Percentiles rank a stretch among this genome's conserved stretches.
phyloP scores from a whole-genome alignment of 371 early-diverging fungal genomes.

The Mortierella sp. region DNA sequence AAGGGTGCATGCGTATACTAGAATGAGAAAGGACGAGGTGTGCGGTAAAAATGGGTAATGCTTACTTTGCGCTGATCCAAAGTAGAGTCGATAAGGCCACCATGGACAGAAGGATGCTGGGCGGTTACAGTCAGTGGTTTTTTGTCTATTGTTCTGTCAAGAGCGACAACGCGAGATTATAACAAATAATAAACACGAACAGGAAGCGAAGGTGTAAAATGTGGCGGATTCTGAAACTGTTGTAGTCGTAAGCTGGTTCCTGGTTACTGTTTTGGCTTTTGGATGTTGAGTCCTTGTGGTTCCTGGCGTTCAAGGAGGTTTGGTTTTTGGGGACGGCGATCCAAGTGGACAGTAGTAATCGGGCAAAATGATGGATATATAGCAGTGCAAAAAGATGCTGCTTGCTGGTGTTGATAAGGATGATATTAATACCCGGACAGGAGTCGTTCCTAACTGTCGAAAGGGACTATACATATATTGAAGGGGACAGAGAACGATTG shows the following conservation, averaged over 20 bases:
- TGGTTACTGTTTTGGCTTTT: not conserved
- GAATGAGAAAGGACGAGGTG: too few relatives aligned
- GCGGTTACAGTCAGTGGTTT: not conserved
- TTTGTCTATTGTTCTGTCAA: not conserved
- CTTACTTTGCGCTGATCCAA: constrained; percentile 54
- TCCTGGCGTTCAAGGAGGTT: not conserved
- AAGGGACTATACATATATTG: too few relatives aligned
- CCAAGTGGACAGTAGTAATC: too few relatives aligned
- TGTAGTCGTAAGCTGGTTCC: constrained; percentile 2
- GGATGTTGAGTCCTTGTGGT: too few relatives aligned
- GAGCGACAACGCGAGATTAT: not conserved
- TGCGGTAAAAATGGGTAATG: not conserved
- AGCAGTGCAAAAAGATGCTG: too few relatives aligned
- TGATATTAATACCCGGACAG: too few relatives aligned
- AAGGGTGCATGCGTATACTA: too few relatives aligned
- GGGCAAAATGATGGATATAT: too few relatives aligned
- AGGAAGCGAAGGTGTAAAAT: too few relatives aligned
- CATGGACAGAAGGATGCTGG: constrained; percentile 13
- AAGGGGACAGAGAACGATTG: too few relatives aligned
- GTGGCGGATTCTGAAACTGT: not conserved
- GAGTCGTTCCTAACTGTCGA: too few relatives aligned
- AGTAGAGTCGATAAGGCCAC: constrained; percentile 36
- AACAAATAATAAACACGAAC: not conserved
- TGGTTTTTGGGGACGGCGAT: not conserved
- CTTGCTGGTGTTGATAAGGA: too few relatives aligned